phyloP scores from a whole-genome alignment of 116 monocot genomes.

The Zostera marina region DNA sequence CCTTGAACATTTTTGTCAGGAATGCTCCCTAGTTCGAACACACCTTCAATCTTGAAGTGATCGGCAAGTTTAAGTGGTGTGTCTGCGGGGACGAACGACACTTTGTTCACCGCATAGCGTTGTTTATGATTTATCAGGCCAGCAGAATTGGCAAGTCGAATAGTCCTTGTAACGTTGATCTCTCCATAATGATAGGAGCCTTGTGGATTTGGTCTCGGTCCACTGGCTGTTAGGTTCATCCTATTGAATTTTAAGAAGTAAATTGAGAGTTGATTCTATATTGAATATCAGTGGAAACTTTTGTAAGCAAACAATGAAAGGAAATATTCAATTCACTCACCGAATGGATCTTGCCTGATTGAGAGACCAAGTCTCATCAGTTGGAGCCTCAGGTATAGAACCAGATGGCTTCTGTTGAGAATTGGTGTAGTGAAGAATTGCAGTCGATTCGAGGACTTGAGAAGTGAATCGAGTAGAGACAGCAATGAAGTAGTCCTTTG shows the following conservation, averaged over 20 bases:
- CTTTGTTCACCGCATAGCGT: slow-evolving; percentile 61
- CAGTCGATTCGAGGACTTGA: slow-evolving; percentile 14
- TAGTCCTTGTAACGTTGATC: slow-evolving; percentile 46
- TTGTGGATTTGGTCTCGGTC: slow-evolving; percentile 64
- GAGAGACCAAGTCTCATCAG: slow-evolving; percentile 46
- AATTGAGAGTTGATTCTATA: neutral
- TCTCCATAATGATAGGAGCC: slow-evolving; percentile 65
- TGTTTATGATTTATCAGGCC: slow-evolving; percentile 34
- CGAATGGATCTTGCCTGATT: slow-evolving; percentile 50
- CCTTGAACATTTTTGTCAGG: slow-evolving; percentile 6
- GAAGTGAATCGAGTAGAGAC: slow-evolving; percentile 43
- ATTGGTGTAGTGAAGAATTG: slow-evolving; percentile 40
- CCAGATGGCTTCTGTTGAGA: slow-evolving; percentile 17
- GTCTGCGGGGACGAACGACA: slow-evolving; percentile 59
- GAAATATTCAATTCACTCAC: slow-evolving; percentile 5
- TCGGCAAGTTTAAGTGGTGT: slow-evolving; percentile 91
- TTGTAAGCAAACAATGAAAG: neutral
- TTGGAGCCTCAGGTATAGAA: slow-evolving; percentile 21
- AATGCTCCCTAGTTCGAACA: slow-evolving; percentile 28
- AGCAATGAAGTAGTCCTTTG: slow-evolving; percentile 44
- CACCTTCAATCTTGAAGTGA: slow-evolving; percentile 22
- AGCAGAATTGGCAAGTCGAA: slow-evolving; percentile 43
- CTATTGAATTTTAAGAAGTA: neutral
- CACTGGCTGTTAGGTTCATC: slow-evolving; percentile 59
- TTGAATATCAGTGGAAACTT: too few relatives aligned